Evolutionary conservation across 192 early-diverging fungal species (phyloP).

Genomic region (Lobulomyces angularis): DNA sequence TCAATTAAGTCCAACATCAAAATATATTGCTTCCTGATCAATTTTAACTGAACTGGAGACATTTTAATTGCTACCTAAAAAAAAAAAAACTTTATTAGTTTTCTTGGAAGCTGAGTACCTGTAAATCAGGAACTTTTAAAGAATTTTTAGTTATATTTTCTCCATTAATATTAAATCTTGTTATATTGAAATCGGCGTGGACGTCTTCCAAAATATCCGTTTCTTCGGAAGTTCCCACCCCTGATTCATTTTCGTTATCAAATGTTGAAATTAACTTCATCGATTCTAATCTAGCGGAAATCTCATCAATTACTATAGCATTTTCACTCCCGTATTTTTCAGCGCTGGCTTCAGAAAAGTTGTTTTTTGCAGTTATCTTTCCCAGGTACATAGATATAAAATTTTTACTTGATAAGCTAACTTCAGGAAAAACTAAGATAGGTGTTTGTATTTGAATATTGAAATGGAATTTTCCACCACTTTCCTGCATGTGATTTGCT

Average conservation of each 20-base stretch:
- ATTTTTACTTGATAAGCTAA: constrained; percentile 37
- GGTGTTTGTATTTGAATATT: constrained; percentile 76
- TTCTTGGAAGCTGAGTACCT: no score
- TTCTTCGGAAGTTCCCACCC: constrained; percentile 16
- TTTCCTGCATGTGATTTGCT: constrained; percentile 64
- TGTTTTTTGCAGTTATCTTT: constrained; percentile 70
- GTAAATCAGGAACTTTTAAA: no score
- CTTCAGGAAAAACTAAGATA: constrained; percentile 66
- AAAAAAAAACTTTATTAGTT: no score
- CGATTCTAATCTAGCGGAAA: constrained; percentile 14
- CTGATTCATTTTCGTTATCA: background rate
- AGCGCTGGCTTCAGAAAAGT: no score
- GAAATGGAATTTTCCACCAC: constrained; percentile 69
- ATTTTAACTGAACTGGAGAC: constrained; percentile 61
- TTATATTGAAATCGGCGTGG: no score
- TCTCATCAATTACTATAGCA: constrained; percentile 23
- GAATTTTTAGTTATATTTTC: no score
- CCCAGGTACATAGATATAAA: constrained; percentile 71
- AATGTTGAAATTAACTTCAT: constrained; percentile 29
- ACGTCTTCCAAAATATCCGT: constrained; percentile 77
- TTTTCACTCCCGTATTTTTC: constrained; percentile 27
- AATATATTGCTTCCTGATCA: constrained; percentile 74
- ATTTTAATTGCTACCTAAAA: constrained; percentile 44
- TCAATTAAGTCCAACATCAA: constrained; percentile 58
- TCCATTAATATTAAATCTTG: background rate